Base-by-base conservation (phyloP, 2,329 filamentous ascomycete genomes). In the Xylariomycetidae sp. region DNA sequence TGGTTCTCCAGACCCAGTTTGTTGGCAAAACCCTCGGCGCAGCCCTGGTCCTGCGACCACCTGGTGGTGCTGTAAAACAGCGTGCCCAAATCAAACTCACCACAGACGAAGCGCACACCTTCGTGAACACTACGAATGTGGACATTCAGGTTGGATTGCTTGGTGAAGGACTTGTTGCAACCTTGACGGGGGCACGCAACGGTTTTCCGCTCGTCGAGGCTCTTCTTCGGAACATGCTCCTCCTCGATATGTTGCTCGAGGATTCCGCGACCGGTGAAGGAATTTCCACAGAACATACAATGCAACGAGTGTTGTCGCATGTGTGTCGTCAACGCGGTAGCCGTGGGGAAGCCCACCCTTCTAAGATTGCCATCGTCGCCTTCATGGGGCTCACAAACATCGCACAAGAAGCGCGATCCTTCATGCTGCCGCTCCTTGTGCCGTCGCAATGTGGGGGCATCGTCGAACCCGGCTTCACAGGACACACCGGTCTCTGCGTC, bases 1-100 rank as follows among this genome's bases (percentile, higher is more conserved):
- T 96, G 90, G 45, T 92, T 83, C 56, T 90, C 84, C 0, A 95
- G 70, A 19, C 78, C 79, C 13, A 76, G 72, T 57, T 93, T 95
- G 40, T 82, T 84, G 38, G 76, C 74, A 51, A 93, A 92, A 22
- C 73, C 72, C 40, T 78, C 74, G 2, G 82, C 84, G 52, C 90
- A 96, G 12, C 82, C 85, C 31, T 78, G 68, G 8, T 70, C 60
- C 15, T 70, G 72, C 36, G 74, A 66, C 82, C 87, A 94, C 6
- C 66, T 65, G n/a, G 65, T 70, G 5, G 61, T 56, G 7, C 62
- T 65, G n/a, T n/a, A n/a, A n/a, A n/a, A n/a, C n/a, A n/a, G n/a
- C n/a, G n/a, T n/a, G n/a, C n/a, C n/a, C 2, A 88, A 62, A 45
- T 82, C 76, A 9, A 78, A 72, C 29, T 79, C 62, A 12, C 85